Conservation (phyloP, 148 eudicot genomes). For the Nyssa sinensis region DNA sequence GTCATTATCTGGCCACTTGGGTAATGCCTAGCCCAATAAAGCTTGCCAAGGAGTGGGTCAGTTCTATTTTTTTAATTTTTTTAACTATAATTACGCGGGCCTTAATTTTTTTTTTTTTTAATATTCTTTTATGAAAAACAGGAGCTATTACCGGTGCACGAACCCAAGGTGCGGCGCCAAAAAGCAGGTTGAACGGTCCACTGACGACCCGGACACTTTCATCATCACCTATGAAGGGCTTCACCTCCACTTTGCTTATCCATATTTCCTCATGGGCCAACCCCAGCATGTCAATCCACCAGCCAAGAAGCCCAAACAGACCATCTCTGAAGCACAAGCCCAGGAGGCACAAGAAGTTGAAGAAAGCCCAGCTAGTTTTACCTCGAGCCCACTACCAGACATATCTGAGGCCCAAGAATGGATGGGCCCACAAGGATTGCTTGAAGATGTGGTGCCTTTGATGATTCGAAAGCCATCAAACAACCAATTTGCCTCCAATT, state of each 20-base stretch:
- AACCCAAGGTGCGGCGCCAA: conserved; percentile 82
- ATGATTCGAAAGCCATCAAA: conserved; percentile 44
- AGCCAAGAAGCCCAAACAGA: conserved; percentile 39
- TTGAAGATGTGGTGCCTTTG: conserved; percentile 73
- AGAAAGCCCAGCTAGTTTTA: neutral
- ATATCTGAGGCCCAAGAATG: conserved; percentile 5
- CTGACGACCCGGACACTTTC: conserved; percentile 64
- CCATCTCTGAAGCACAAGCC: conserved; percentile 13
- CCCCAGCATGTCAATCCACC: conserved; percentile 25
- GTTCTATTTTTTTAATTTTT: too few relatives aligned
- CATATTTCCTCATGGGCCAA: conserved; percentile 34
- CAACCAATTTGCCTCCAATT: conserved; percentile 22
- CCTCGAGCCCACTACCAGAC: neutral
- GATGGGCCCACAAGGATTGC: conserved; percentile 47
- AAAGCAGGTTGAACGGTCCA: conserved; percentile 80
- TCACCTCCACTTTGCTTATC: conserved; percentile 74
- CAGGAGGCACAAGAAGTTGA: neutral
- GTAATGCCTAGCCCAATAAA: too few relatives aligned
- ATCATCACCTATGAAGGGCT: conserved; percentile 87
- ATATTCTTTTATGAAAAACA: conserved; percentile 20
- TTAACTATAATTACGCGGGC: too few relatives aligned
- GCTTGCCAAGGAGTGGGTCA: too few relatives aligned
- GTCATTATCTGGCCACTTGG: too few relatives aligned
- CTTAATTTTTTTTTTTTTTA: too few relatives aligned
- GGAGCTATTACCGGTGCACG: conserved; percentile 91